Base-by-base conservation (phyloP, 2,329 filamentous ascomycete genomes). In the Plectosphaerella cucumerina region DNA sequence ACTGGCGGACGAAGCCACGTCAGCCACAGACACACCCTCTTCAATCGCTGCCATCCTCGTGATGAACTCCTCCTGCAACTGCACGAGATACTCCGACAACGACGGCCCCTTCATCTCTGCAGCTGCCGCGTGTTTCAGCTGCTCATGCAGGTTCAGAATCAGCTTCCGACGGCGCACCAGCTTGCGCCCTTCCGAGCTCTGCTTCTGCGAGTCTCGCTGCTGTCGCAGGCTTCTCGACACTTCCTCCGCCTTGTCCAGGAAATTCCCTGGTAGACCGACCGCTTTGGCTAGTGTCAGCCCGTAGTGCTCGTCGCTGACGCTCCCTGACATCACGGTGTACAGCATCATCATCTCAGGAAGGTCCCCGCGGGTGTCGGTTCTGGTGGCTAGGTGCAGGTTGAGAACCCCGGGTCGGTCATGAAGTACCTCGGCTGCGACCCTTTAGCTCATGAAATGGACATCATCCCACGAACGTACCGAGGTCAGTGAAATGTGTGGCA, bases 401-500 rank as follows among this genome's bases (percentile, higher is more conserved):
- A 92, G 75, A 1, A 97, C 90, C 0, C 91, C 91, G 15, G 81
- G 82, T 11, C 89, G 81, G 56, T 91, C 85, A 2, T 80, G 76
- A 53, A 97, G 76, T 34, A 93, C 89, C 3, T 78, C 80, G 0
- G 91, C 86, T 77, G 39, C 6, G 9, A 17, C 39, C n/a, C 3
- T 11, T 20, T 42, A 12, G 39, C 26, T 42, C 39, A 42, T 18
- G 39, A 11, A 18, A 12, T 20, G 8, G 39, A 45, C 42, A 44
- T 6, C 8, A 31, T 10, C 12, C 26, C 3, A 5, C 8, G n/a
- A 1, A 18, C 71, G 56, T 65, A 79, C 77, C 69, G 3, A 99
- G 75, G 54, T 97, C 89, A 34, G 82, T 77, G 63, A 97, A 99
- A 63, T 99, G 95, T 0, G 94, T 97, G 2, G 87, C 90, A 68